Evolutionary conservation across 345 rosid species (phyloP), one percentile per base, ranked within the genome.

Genomic region (Toxicodendron radicans): DNA sequence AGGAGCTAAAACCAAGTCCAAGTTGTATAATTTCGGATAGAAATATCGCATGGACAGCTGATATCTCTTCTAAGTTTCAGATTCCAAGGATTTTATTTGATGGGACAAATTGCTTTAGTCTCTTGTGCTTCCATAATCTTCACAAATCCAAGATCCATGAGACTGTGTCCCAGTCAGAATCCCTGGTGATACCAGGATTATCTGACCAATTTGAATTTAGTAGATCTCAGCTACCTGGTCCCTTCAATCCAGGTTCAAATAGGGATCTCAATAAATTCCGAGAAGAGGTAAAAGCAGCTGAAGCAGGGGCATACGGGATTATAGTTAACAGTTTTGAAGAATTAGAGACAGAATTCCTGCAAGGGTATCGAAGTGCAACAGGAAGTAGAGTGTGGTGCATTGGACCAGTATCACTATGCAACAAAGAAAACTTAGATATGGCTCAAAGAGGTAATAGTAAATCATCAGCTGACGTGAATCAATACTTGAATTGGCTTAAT

Each of bases 401-500:
- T 3, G 91, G 89, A 21, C 89, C 91, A 0, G 81, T 89, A 70
- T 79, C 86, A 7, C 58, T 80, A 0, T 81, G 76, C 49, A 80
- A 84, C 70, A 76, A 72, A 48, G 35, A 66, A 13, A 69, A 43
- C 10, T 3, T 38, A 1, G 83, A 88, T 16, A 86, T 72, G 38
- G 79, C 80, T 45, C 64, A 74, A 17, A 87, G 90, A 79, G 87
- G 89, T 16, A 61, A 79, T 30, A 74, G 43, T 9, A 8, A 76
- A 58, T 58, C 77, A 0, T 70, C 83, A 13, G 49, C 57, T 2
- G 71, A 72, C 11, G 80, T 71, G 48, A 13, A 68, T 16, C 53
- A 82, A n/a, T 79, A 80, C n/a, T 64, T 84, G 8, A 64, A 79
- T 23, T 87, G 91, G 91, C 89, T 89, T 38, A 82, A 85, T 35